Conservation (phyloP, 106 monocot species). For the Dendrobium catenatum region DNA sequence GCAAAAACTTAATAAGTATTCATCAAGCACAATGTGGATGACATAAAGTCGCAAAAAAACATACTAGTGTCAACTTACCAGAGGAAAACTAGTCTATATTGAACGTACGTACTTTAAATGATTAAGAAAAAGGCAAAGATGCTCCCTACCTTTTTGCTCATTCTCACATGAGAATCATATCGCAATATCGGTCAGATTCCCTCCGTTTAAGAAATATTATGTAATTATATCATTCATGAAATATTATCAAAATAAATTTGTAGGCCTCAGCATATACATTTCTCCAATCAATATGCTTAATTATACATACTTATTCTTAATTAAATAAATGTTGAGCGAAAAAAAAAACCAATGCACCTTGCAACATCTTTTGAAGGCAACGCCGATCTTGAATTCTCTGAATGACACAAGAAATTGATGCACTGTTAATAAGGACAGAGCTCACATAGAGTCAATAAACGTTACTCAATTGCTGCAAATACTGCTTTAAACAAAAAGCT, state of each 20-base stretch:
- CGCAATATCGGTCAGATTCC: neutral
- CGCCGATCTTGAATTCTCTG: slow-evolving; percentile 63
- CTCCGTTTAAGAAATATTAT: neutral
- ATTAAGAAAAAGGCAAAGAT: neutral
- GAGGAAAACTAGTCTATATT: neutral
- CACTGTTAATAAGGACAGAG: neutral
- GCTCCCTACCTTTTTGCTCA: neutral
- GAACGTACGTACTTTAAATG: neutral
- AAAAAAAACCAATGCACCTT: slow-evolving; percentile 36
- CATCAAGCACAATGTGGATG: neutral
- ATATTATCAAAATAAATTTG: neutral
- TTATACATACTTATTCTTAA: neutral
- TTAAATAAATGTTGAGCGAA: neutral
- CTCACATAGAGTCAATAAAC: neutral
- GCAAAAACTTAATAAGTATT: neutral
- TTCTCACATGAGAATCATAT: neutral
- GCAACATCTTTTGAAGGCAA: slow-evolving; percentile 63
- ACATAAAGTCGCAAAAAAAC: neutral
- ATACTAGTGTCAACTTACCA: neutral
- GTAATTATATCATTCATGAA: neutral
- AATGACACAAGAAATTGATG: slow-evolving; percentile 4
- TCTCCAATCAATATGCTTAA: neutral
- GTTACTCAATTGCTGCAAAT: neutral
- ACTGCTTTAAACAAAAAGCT: neutral
- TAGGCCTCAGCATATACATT: slow-evolving; percentile 1